Percentiles rank a stretch among this genome's conserved stretches.
phyloP scores from a whole-genome alignment of 2,329 filamentous ascomycete genomes.

The Westerdykella aurantiaca region DNA sequence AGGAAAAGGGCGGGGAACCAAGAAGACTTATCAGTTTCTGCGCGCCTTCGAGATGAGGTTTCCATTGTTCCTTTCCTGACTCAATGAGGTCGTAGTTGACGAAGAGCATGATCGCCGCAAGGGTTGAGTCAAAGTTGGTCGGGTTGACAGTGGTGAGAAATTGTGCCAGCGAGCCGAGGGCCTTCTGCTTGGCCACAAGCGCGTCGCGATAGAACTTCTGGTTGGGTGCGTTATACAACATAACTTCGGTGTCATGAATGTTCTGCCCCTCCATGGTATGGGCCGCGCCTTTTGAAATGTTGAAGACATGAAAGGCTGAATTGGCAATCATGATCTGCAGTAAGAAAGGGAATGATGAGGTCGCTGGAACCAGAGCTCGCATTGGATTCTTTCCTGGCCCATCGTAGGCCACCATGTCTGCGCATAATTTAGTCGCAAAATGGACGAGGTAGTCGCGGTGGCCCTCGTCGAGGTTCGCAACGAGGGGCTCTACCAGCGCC shows the following conservation, averaged over 20 bases:
- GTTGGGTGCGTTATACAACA: conserved; percentile 30
- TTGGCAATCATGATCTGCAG: conserved; percentile 45
- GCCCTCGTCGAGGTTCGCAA: conserved; percentile 48
- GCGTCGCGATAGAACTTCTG: conserved; percentile 32
- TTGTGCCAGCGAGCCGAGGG: conserved; percentile 40
- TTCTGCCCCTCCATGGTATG: conserved; percentile 28
- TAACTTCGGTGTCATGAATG: conserved; percentile 24
- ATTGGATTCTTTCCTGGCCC: conserved; percentile 44
- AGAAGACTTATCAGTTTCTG: conserved; percentile 42
- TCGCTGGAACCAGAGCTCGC: conserved; percentile 44
- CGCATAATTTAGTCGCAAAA: conserved; percentile 48
- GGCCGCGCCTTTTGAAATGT: conserved; percentile 32
- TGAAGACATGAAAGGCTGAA: conserved; percentile 45
- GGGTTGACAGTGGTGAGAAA: conserved; percentile 23
- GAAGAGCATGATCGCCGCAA: conserved; percentile 46
- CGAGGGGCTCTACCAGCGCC: conserved; percentile 50
- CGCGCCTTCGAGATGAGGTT: conserved; percentile 48
- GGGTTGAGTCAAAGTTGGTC: conserved; percentile 37
- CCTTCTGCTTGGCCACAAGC: conserved; percentile 46
- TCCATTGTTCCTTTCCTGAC: conserved; percentile 49
- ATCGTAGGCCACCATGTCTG: conserved; percentile 50
- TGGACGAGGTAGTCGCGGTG: conserved; percentile 46
- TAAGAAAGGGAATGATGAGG: conserved; percentile 41
- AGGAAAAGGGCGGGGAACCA: conserved; percentile 23
- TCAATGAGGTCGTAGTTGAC: conserved; percentile 48